phyloP scores from a whole-genome alignment of 2,329 filamentous ascomycete genomes.

The Blumeriella jaapii region DNA sequence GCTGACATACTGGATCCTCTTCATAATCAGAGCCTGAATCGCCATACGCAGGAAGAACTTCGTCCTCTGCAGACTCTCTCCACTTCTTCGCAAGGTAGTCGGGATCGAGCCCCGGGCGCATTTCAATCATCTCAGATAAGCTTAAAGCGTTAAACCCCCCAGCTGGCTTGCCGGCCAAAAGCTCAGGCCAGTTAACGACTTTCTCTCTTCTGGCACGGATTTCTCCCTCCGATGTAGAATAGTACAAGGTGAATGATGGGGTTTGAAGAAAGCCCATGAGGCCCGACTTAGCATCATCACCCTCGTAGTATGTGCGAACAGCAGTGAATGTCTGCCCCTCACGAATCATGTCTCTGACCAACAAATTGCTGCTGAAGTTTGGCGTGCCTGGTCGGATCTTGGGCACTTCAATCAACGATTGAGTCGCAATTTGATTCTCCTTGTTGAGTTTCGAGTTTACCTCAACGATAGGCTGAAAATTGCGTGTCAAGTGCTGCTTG shows the following conservation, averaged over 20 bases:
- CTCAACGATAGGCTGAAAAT: background rate
- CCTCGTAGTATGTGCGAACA: slow-evolving; percentile 7
- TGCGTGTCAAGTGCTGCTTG: slow-evolving; percentile 2
- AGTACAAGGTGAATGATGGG: slow-evolving; percentile 27
- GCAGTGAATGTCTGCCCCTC: slow-evolving; percentile 2
- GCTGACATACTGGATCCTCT: too few species aligned
- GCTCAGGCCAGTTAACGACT: slow-evolving; percentile 24
- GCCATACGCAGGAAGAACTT: slow-evolving; percentile 37
- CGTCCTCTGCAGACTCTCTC: slow-evolving; percentile 30
- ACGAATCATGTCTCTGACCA: background rate
- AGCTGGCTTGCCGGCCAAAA: slow-evolving; percentile 4
- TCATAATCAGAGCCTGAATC: slow-evolving; percentile 39
- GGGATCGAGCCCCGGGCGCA: background rate
- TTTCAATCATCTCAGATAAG: slow-evolving; percentile 1
- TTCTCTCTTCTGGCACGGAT: slow-evolving; percentile 20
- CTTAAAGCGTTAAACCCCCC: slow-evolving; percentile 9
- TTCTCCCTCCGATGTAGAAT: slow-evolving; percentile 9
- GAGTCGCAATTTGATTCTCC: background rate
- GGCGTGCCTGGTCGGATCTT: background rate
- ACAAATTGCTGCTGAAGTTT: background rate
- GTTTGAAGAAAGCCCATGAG: slow-evolving; percentile 12
- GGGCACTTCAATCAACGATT: background rate
- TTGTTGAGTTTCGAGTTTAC: background rate
- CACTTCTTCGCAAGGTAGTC: slow-evolving; percentile 16
- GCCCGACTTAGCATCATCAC: background rate